A percentile compares a stretch with the other conserved stretches of the same genome.
Conservation (phyloP, 768 basidiomycete species). For the Steccherinum ochraceum region DNA sequence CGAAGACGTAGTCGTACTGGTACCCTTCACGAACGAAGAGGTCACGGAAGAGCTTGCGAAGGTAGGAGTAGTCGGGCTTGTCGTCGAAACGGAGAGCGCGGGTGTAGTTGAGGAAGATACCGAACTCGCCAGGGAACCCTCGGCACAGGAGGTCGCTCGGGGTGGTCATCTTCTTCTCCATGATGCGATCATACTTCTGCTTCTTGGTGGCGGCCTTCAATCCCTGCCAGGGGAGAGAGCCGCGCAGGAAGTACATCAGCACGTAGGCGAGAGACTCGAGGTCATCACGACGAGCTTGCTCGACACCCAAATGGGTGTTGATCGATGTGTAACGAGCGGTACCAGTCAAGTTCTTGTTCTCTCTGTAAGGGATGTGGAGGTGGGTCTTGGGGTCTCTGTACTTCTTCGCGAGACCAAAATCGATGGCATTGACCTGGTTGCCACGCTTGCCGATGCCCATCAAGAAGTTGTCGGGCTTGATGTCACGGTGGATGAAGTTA, state of each 20-base stretch:
- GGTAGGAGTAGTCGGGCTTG: constrained; percentile 99
- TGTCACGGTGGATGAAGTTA: constrained; percentile 96
- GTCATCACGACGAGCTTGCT: constrained; percentile 97
- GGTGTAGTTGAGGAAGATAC: constrained; percentile 98
- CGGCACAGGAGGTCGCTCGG: constrained; percentile 96
- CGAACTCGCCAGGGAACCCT: constrained; percentile 99
- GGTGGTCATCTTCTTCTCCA: constrained; percentile 99
- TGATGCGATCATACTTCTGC: constrained; percentile 99
- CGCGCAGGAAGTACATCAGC: constrained; percentile 99
- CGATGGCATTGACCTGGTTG: constrained; percentile 98
- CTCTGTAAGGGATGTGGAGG: constrained; percentile 97
- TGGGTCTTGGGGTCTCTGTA: constrained; percentile 99
- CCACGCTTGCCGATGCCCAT: constrained; percentile 99
- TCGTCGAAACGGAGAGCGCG: constrained; percentile 99
- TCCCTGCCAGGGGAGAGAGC: constrained; percentile 97
- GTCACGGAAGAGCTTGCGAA: constrained; percentile 98
- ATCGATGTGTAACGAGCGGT: constrained; percentile 99
- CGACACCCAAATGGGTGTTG: constrained; percentile 97
- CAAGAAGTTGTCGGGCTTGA: constrained; percentile 99
- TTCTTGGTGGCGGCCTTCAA: constrained; percentile 99
- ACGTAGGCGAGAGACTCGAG: constrained; percentile 98
- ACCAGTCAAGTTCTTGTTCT: constrained; percentile 99
- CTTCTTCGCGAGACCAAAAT: constrained; percentile 98
- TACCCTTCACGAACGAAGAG: constrained; percentile 95
- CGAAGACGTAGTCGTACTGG: constrained; percentile 99